These are phyloP conservation scores for Myxozyma udenii DNA, from an alignment of 805 yeast genomes.

Conservation along the genomic window DNA sequence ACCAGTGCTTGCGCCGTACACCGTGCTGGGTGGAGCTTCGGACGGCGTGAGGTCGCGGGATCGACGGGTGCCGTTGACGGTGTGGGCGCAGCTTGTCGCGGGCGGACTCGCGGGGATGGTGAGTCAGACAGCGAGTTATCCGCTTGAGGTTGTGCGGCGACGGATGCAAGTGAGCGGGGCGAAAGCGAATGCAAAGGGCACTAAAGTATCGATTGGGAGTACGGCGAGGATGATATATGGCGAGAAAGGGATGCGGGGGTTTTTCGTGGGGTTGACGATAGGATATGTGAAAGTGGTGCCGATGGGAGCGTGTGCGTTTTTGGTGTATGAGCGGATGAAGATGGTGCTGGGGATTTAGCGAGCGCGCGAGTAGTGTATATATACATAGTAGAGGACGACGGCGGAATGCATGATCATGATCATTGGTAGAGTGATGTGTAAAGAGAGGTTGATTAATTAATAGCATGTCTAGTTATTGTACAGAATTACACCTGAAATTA, in stretches of 20 bases:
- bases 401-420: too few species aligned
- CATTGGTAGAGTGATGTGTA: too few species aligned
- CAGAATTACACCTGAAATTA: too few species aligned
- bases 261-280: slow-evolving; percentile 89
- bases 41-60: slow-evolving; percentile 3
- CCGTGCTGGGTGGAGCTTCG: slow-evolving; percentile 33
- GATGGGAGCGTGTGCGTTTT: slow-evolving; percentile 95
- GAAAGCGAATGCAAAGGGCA: neutral
- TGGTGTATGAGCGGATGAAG: slow-evolving; percentile 87
- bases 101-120: slow-evolving; percentile 96
- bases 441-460: too few species aligned
- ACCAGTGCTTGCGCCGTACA: slow-evolving; percentile 49
- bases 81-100: slow-evolving; percentile 90
- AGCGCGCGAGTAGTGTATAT: too few species aligned
- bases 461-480: too few species aligned
- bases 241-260: slow-evolving; percentile 81
- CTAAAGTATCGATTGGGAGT: slow-evolving; percentile 41
- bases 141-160: slow-evolving; percentile 90
- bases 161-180: slow-evolving; percentile 94
- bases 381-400: too few species aligned
- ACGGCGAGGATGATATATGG: slow-evolving; percentile 60
- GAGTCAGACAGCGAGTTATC: slow-evolving; percentile 95
- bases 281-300: slow-evolving; percentile 95
- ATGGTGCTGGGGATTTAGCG: slow-evolving; percentile 60
- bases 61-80: slow-evolving; percentile 62